phyloP scores from a whole-genome alignment of 768 basidiomycete species.

The Mycena galopus region DNA sequence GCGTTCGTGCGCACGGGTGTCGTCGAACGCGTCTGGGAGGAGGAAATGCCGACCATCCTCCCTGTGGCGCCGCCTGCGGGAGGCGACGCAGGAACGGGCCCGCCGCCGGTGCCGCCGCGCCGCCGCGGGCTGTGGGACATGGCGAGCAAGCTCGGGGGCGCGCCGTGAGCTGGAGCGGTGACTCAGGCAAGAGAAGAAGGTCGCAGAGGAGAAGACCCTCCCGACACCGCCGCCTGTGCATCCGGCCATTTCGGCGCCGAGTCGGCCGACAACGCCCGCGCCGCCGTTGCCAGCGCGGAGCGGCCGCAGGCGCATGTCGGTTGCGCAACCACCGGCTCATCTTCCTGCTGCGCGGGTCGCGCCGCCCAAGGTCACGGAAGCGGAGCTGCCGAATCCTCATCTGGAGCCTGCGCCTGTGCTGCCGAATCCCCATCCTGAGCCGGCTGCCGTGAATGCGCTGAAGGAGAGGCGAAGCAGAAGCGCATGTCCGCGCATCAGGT shows the following conservation, averaged over 20 bases:
- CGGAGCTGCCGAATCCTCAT: conserved; percentile 21
- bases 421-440: conserved; percentile 20
- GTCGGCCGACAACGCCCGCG: conserved; percentile 38
- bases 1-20: conserved; percentile 86
- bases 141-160: conserved; percentile 70
- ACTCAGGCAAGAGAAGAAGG: conserved; percentile 53
- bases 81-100: conserved; percentile 48
- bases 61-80: conserved; percentile 48
- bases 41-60: conserved; percentile 64
- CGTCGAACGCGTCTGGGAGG: conserved; percentile 91
- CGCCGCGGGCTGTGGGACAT: conserved; percentile 77
- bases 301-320: conserved; percentile 44
- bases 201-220: conserved; percentile 40
- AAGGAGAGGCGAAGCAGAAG: conserved; percentile 25
- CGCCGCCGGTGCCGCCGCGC: conserved; percentile 75
- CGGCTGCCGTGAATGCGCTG: conserved; percentile 8
- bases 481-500: conserved; percentile 50
- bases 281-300: conserved; percentile 68
- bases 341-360: not conserved
- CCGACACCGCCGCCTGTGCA: conserved; percentile 49
- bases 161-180: conserved; percentile 69
- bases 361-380: conserved; percentile 1
- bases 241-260: conserved; percentile 41
- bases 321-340: not conserved
- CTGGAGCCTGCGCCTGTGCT: conserved; percentile 17